Evolutionary conservation across 2,329 filamentous ascomycete species (phyloP), one percentile per base, ranked within the genome.

Genomic region (Macrophomina phaseolina): DNA sequence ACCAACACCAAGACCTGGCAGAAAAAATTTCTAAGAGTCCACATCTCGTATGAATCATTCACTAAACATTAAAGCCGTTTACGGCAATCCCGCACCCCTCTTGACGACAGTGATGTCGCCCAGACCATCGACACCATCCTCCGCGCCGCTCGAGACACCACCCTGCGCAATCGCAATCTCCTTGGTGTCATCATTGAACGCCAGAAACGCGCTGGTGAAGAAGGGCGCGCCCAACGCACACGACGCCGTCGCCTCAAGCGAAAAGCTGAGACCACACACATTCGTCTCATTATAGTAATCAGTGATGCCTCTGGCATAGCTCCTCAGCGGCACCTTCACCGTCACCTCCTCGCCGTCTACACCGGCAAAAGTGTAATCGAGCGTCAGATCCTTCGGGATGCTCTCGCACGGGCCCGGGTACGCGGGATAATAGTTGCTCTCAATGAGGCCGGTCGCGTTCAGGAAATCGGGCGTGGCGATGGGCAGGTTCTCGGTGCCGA

Each of bases 91-190:
- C 5, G 18, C 61, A 3, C 61, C 61, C 30, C 49, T 64, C 61
- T 53, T 52, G 30, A 64, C 49, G 6, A 64, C 49, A 5, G 61
- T 64, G 3, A 64, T 23, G 12, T 53, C 61, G 2, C 61, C 49
- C 23, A 64, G 18, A 4, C 48, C 61, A 34, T 64, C 61, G 2
- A 53, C 61, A 12, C 61, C 61, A 14, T 64, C 34, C 36, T 64
- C 61, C n/a, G 61, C 61, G 12, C 36, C 16, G 48, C 18, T 64
- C 34, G 61, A 64, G 8, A 64, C 61, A 9, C 73, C 77, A 9
- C 77, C 77, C 68, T 78, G 74, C 4, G 77, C 78, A 38, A 79
- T 67, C 1, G 73, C 74, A 53, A 79, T 69, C 63, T 75, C 70
- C 30, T 67, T 68, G 12, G 70, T 68, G 52, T 71, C 72, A 56